Evolutionary conservation across 176 grass and related monocot genomes (phyloP), one percentile per base, ranked within the genome.

Genomic region (Juncus inflexus): DNA sequence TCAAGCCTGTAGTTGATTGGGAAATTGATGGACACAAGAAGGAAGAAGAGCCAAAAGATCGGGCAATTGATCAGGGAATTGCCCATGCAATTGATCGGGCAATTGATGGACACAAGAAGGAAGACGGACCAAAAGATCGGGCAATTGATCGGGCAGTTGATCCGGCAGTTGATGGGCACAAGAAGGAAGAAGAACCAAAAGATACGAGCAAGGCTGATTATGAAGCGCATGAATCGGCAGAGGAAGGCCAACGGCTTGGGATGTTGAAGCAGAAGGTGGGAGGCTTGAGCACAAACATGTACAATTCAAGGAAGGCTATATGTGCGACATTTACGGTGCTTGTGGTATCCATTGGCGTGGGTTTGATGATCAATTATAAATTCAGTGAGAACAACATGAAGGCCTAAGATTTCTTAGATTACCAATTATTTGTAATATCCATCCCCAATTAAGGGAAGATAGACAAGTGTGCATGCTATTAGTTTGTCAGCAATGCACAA

Each of bases 291-390:
- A 47, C 43, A 47, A 59, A 3, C 3, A 9, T 15, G 19, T 58
- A 36, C 42, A 55, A 9, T 19, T 71, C 68, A 36, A 59, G 68
- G 38, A 71, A 71, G 43, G 14, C 7, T 12, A 71, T 71, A 60
- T 71, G 68, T 37, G 43, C 40, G 9, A 5, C 68, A 42, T 71
- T 71, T 59, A 12, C 52, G 15, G 15, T 49, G 55, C 12, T 71
- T 28, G 54, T 71, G 39, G 28, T 71, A 9, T 71, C 68, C 58
- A 55, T 71, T 38, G 68, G 68, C 35, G 68, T 71, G 55, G 68
- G 68, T 42, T 60, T 71, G 52, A 71, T 71, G 11, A 28, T 71
- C 39, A 69, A 36, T 67, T 38, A 38, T 51, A 70, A 58, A 14
- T 45, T 71, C 13, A 47, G 9, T 47, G 43, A 47, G 4, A 47